Evolutionary conservation across 73 alveolate genomes (phyloP).

Genomic region (Symbiodinium pilosum): DNA sequence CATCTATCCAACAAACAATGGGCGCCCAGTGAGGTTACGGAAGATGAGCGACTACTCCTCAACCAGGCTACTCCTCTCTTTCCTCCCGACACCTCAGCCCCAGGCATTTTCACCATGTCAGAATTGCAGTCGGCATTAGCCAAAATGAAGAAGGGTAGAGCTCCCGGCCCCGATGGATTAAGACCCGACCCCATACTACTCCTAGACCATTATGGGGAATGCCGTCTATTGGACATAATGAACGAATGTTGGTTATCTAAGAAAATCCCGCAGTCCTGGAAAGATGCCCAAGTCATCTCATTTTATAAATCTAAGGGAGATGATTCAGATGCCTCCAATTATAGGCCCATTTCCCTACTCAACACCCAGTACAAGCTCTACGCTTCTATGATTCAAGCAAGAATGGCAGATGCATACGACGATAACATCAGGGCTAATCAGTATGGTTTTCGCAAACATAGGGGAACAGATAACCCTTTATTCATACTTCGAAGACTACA

Average conservation of each 20-base stretch:
- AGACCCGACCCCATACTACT: neutral
- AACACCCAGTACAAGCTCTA: neutral
- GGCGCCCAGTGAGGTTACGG: no score
- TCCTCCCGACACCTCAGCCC: no score
- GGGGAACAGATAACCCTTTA: neutral
- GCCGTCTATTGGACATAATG: neutral
- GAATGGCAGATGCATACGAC: neutral
- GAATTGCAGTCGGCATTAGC: no score
- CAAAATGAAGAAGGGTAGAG: neutral
- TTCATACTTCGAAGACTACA: neutral
- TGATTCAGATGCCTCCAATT: neutral
- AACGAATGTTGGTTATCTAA: no score
- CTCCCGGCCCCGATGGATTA: neutral
- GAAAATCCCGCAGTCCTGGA: slow-evolving; percentile 11
- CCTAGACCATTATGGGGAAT: neutral
- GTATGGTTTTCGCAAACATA: neutral
- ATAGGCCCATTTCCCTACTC: neutral
- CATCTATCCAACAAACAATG: no score
- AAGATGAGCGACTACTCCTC: no score
- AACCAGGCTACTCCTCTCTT: no score
- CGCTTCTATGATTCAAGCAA: neutral
- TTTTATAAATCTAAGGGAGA: neutral
- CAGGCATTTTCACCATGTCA: no score
- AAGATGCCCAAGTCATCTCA: neutral
- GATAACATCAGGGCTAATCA: no score